Evolutionary conservation across 1,139 yeast genomes (phyloP).

Genomic region (Taphrina deformans): DNA sequence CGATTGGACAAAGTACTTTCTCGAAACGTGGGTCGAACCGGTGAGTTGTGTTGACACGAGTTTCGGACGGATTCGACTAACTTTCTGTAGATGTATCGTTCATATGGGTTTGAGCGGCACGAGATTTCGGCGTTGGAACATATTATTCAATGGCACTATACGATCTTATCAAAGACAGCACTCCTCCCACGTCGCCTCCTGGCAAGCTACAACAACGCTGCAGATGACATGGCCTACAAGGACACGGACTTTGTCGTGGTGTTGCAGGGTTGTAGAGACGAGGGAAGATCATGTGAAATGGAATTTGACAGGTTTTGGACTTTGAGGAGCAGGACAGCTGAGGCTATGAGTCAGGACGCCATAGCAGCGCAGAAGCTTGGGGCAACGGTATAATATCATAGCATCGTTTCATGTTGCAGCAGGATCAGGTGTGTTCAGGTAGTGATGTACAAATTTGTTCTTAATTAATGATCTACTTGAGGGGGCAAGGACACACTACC

Average conservation of each 20-base stretch:
- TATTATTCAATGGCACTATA: slow-evolving; percentile 91
- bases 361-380: background rate
- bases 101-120: slow-evolving; percentile 61
- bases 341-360: background rate
- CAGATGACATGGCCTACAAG: slow-evolving; percentile 43
- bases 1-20: slow-evolving; percentile 60
- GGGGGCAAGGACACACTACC: slow-evolving; percentile 9
- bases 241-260: slow-evolving; percentile 48
- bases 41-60: background rate
- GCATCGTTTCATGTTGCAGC: background rate
- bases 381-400: background rate
- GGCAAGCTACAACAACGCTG: slow-evolving; percentile 50
- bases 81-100: slow-evolving; percentile 52
- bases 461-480: slow-evolving; percentile 11
- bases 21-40: slow-evolving; percentile 76
- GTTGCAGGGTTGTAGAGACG: slow-evolving; percentile 44
- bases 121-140: slow-evolving; percentile 75
- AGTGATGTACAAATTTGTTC: background rate
- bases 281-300: slow-evolving; percentile 43
- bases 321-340: background rate
- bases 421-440: background rate
- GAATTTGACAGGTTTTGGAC: slow-evolving; percentile 42
- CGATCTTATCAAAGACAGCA: slow-evolving; percentile 66
- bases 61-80: background rate
- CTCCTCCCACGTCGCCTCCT: slow-evolving; percentile 65